Conservation (phyloP, 495 filamentous ascomycete genomes). For the Neurospora africana region DNA sequence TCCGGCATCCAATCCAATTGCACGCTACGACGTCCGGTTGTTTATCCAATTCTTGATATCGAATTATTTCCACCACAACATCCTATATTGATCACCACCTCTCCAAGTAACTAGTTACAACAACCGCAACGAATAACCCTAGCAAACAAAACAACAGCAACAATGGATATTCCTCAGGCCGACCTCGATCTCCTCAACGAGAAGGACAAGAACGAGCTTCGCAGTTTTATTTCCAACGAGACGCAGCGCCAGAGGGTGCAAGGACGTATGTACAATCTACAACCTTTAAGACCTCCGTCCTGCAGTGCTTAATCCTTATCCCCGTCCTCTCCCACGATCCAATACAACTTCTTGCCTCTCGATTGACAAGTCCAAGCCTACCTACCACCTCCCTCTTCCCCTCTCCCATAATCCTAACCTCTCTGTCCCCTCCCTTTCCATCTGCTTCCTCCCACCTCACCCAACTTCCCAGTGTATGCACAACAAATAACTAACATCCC, state of each 20-base stretch:
- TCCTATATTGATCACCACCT: not conserved
- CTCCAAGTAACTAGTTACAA: not conserved
- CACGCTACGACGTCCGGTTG: not conserved
- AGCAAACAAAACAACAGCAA: slow-evolving; percentile 8
- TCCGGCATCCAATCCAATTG: not conserved
- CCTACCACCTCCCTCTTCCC: not conserved
- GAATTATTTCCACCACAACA: not conserved
- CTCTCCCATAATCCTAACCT: not conserved
- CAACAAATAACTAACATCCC: not conserved
- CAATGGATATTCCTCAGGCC: slow-evolving; percentile 34
- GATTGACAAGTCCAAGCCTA: not conserved
- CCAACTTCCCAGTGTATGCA: too few relatives aligned
- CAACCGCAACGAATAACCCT: not conserved
- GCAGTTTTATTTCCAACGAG: slow-evolving; percentile 70
- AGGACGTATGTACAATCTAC: slow-evolving; percentile 44
- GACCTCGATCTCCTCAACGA: slow-evolving; percentile 68
- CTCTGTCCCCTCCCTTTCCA: not conserved
- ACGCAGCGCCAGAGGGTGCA: slow-evolving; percentile 72
- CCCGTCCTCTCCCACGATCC: not conserved
- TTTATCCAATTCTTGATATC: not conserved
- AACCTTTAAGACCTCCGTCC: too few relatives aligned
- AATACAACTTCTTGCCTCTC: not conserved
- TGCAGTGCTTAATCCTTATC: not conserved
- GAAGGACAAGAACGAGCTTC: slow-evolving; percentile 76
- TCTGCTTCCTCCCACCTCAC: not conserved